These are phyloP conservation scores for Zymoseptoria pseudotritici DNA, from an alignment of 2,329 filamentous ascomycete genomes.

Conservation along the genomic window DNA sequence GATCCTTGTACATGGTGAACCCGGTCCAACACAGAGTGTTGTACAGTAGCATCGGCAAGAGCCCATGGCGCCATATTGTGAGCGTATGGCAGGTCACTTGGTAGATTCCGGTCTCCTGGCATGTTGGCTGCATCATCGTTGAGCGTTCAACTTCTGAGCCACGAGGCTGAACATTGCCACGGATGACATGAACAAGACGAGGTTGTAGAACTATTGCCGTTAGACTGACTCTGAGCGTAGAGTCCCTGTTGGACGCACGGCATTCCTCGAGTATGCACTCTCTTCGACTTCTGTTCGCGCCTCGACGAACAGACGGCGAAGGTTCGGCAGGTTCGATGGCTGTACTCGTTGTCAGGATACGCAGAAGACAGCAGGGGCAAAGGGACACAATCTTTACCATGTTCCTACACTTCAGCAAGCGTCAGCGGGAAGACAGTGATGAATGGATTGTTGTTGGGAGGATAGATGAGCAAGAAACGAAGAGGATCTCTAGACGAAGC, in stretches of 20 bases:
- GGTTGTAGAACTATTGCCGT: slow-evolving; percentile 77
- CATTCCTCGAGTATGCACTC: slow-evolving; percentile 85
- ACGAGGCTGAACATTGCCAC: slow-evolving; percentile 90
- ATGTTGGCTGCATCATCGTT: slow-evolving; percentile 12
- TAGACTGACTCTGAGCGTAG: background rate
- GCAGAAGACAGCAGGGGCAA: background rate
- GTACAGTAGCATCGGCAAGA: background rate
- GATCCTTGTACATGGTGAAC: background rate
- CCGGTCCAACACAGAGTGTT: background rate
- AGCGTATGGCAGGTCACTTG: background rate
- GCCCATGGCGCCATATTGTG: background rate
- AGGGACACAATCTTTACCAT: background rate
- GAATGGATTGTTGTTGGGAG: background rate
- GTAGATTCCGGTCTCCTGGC: too few relatives aligned
- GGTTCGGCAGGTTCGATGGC: slow-evolving; percentile 78
- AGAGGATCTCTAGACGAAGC: background rate
- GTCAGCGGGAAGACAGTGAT: background rate
- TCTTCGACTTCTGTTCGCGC: slow-evolving; percentile 89
- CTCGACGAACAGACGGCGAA: slow-evolving; percentile 94
- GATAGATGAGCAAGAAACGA: background rate
- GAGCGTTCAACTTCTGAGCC: slow-evolving; percentile 68
- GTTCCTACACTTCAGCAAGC: background rate
- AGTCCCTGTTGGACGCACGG: slow-evolving; percentile 52
- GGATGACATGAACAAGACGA: slow-evolving; percentile 92
- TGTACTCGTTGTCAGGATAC: slow-evolving; percentile 13